phyloP scores from a whole-genome alignment of 768 basidiomycete species.

The Pleurotus citrinopileatus region DNA sequence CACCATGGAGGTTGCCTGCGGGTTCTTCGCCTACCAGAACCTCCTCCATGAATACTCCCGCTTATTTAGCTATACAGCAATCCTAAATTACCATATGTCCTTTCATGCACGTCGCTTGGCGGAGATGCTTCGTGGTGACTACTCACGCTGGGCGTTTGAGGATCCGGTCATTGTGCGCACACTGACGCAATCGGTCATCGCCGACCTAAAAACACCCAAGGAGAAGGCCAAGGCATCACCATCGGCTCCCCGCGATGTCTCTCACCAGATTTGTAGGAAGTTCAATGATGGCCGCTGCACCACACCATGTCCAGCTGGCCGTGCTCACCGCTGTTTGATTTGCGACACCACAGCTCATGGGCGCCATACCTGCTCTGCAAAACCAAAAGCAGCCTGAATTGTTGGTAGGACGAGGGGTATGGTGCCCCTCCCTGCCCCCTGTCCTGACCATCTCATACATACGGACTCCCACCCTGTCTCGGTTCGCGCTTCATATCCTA shows the following conservation, averaged over 20 bases:
- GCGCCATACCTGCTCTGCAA: neutral
- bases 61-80: neutral
- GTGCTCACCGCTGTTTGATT: neutral
- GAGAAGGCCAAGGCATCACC: neutral
- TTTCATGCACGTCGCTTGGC: neutral
- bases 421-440: neutral
- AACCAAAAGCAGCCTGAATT: neutral
- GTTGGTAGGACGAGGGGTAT: neutral
- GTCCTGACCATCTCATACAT: neutral
- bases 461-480: neutral
- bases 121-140: neutral
- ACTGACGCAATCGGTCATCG: neutral
- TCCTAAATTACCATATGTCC: constrained; percentile 1
- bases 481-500: neutral
- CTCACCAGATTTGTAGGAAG: neutral
- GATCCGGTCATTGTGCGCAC: neutral
- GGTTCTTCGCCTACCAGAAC: neutral
- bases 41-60: neutral
- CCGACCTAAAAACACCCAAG: neutral
- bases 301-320: neutral
- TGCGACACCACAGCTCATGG: neutral
- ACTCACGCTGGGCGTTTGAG: neutral
- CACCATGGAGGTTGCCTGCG: neutral
- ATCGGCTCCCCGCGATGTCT: neutral
- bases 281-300: neutral